A percentile compares a stretch with the other conserved stretches of the same genome.
phyloP scores from a whole-genome alignment of 2,329 filamentous ascomycete genomes.

The Aquanectria penicillioides region DNA sequence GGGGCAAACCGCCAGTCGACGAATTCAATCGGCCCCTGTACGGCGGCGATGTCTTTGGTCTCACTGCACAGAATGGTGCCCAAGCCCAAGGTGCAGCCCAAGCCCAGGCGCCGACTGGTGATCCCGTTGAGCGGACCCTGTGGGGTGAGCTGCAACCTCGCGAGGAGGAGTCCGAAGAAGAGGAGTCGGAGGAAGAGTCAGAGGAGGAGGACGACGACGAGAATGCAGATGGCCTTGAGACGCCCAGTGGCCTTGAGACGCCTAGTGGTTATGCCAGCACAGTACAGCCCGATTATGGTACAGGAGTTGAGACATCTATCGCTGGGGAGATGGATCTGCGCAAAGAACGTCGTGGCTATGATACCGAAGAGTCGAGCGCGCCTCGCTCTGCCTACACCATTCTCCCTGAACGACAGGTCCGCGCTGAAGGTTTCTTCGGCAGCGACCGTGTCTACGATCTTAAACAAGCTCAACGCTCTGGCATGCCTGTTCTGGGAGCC shows the following conservation, averaged over 20 bases:
- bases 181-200: slow-evolving; percentile 81
- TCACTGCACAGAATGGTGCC: slow-evolving; percentile 60
- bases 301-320: slow-evolving; percentile 76
- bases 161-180: slow-evolving; percentile 76
- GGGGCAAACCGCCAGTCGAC: slow-evolving; percentile 94
- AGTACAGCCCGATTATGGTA: slow-evolving; percentile 81
- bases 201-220: slow-evolving; percentile 71
- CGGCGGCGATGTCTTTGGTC: slow-evolving; percentile 93
- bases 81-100: slow-evolving; percentile 48
- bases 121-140: slow-evolving; percentile 84
- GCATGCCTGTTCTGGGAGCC: slow-evolving; percentile 79
- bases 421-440: slow-evolving; percentile 93
- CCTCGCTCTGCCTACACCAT: slow-evolving; percentile 89
- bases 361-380: slow-evolving; percentile 82
- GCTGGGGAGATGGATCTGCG: slow-evolving; percentile 90
- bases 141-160: slow-evolving; percentile 93
- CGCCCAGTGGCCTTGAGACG: slow-evolving; percentile 81
- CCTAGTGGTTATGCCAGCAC: slow-evolving; percentile 83
- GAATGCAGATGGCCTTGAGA: slow-evolving; percentile 75
- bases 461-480: slow-evolving; percentile 59
- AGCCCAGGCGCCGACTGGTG: slow-evolving; percentile 62
- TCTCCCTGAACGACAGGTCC: slow-evolving; percentile 86
- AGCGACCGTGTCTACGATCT: slow-evolving; percentile 95
- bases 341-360: slow-evolving; percentile 82
- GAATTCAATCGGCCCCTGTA: slow-evolving; percentile 92